Evolutionary conservation across 495 filamentous ascomycete genomes (phyloP).

Genomic region (Aspergillus sparsus): DNA sequence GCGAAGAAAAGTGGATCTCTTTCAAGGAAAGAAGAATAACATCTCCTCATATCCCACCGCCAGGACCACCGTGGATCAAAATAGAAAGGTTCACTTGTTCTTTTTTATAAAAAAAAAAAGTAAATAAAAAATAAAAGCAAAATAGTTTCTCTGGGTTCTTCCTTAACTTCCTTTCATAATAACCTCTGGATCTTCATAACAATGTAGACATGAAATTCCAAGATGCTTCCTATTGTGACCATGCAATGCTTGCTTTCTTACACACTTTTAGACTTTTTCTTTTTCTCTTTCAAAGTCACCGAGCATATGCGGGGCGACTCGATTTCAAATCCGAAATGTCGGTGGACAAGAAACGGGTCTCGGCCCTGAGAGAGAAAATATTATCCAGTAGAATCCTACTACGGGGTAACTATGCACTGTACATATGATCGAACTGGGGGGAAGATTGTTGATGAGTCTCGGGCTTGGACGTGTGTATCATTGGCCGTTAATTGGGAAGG

Average conservation of each 20-base stretch:
- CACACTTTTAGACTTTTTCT: conserved; percentile 8
- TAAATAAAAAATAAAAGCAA: too few relatives aligned
- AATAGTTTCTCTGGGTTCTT: too few relatives aligned
- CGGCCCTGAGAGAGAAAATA: conserved; percentile 5
- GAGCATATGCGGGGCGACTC: conserved; percentile 7
- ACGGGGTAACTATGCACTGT: neutral
- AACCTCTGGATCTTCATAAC: too few relatives aligned
- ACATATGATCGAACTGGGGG: too few relatives aligned
- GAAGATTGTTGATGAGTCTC: too few relatives aligned
- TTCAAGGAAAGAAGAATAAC: conserved; percentile 2
- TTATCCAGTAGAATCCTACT: neutral
- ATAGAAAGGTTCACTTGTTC: too few relatives aligned
- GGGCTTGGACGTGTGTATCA: too few relatives aligned
- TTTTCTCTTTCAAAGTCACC: conserved; percentile 5
- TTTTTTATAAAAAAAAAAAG: too few relatives aligned
- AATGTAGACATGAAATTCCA: too few relatives aligned
- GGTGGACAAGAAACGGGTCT: conserved; percentile 18
- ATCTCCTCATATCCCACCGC: conserved; percentile 14
- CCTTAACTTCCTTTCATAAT: too few relatives aligned
- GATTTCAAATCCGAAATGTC: conserved; percentile 20
- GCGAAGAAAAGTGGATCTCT: conserved; percentile 18
- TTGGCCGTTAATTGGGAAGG: too few relatives aligned
- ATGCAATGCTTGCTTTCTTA: too few relatives aligned
- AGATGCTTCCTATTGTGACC: neutral
- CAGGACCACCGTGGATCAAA: neutral